Conservation (phyloP, 2,329 filamentous ascomycete genomes). For the Diaporthe capsici region DNA sequence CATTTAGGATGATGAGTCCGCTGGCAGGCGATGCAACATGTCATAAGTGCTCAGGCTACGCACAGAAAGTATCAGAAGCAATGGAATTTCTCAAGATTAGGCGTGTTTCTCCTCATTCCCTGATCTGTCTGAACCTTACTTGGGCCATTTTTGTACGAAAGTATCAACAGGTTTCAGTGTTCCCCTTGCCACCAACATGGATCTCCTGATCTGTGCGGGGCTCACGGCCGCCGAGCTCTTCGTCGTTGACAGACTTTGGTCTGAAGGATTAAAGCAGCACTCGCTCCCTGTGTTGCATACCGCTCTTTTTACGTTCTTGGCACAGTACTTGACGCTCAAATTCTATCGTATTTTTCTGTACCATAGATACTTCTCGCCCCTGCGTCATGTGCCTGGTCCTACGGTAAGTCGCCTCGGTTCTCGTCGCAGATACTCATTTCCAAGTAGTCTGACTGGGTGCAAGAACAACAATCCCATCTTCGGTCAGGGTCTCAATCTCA, state of each 20-base stretch:
- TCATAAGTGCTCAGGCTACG: no score
- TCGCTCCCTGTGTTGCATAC: background rate
- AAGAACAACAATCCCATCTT: conserved; percentile 57
- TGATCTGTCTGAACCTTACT: background rate
- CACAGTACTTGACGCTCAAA: conserved; percentile 25
- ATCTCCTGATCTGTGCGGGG: background rate
- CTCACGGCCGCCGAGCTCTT: background rate
- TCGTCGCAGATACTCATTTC: background rate
- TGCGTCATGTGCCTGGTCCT: conserved; percentile 28
- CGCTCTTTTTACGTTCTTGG: conserved; percentile 3
- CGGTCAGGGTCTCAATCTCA: conserved; percentile 56
- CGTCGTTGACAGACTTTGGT: background rate
- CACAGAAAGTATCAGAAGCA: background rate
- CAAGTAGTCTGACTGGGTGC: background rate
- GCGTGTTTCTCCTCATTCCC: background rate
- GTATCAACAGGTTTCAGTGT: background rate
- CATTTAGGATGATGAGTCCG: background rate
- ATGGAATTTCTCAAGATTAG: background rate
- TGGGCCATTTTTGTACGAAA: background rate
- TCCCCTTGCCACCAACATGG: background rate
- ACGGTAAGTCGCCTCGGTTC: background rate
- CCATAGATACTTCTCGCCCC: conserved; percentile 23
- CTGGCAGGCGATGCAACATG: background rate
- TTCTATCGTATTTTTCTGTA: conserved; percentile 31
- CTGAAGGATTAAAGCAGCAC: background rate